These are phyloP conservation scores for Ustilago loliicola DNA, from an alignment of 1,284 basidiomycete genomes.

Conservation along the genomic window DNA sequence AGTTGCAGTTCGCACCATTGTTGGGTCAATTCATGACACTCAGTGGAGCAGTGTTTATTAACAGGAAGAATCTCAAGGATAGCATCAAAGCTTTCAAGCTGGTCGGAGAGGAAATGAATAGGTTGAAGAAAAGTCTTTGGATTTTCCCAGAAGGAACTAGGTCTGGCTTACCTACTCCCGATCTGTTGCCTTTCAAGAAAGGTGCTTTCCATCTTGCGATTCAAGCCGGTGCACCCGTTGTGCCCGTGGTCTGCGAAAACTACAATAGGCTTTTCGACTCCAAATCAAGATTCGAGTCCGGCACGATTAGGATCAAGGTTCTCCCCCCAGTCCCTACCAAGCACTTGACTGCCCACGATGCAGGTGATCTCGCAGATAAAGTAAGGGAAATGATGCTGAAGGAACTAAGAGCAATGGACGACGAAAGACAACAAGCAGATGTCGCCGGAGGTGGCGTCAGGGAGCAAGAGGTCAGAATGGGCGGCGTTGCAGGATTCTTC, in stretches of 20 bases:
- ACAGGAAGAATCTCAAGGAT: constrained; percentile 82
- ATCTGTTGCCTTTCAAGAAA: constrained; percentile 88
- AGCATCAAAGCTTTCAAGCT: constrained; percentile 83
- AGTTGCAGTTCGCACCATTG: constrained; percentile 84
- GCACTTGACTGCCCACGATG: constrained; percentile 79
- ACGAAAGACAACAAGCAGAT: constrained; percentile 31
- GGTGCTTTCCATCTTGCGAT: constrained; percentile 97
- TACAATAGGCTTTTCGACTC: constrained; percentile 85
- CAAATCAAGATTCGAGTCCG: constrained; percentile 78
- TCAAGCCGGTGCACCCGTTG: constrained; percentile 80
- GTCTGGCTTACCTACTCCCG: constrained; percentile 64
- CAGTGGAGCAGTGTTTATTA: constrained; percentile 92
- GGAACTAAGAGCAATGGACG: constrained; percentile 56
- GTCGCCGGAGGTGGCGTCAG: background rate
- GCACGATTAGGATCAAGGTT: constrained; percentile 73
- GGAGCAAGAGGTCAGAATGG: constrained; percentile 30
- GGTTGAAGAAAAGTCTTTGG: constrained; percentile 73
- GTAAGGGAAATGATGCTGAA: constrained; percentile 72
- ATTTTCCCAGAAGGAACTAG: constrained; percentile 73
- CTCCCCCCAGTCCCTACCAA: constrained; percentile 82
- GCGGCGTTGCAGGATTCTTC: constrained; percentile 46
- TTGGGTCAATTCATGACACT: constrained; percentile 91
- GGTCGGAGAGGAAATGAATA: constrained; percentile 86
- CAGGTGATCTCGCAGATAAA: constrained; percentile 76
- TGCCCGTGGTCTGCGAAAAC: constrained; percentile 93